Evolutionary conservation across 129 eudicot species (phyloP).

Genomic region (Smallanthus sonchifolius): DNA sequence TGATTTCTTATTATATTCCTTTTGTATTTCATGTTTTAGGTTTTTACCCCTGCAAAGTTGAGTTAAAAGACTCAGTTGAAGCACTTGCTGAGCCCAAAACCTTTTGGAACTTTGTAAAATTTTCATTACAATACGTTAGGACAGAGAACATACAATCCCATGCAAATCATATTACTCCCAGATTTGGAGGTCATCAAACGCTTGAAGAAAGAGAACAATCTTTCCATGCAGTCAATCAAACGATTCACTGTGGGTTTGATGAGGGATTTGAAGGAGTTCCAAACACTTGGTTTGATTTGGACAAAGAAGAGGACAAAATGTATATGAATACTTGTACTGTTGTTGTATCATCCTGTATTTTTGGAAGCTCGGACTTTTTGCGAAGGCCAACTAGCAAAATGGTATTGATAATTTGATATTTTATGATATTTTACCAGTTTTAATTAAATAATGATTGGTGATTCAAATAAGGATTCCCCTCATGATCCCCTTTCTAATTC

Average conservation of each 20-base stretch:
- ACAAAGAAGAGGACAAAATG: conserved; percentile 51
- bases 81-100: conserved; percentile 57
- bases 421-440: neutral
- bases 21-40: conserved; percentile 4
- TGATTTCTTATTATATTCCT: neutral
- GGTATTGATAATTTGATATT: conserved; percentile 35
- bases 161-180: conserved; percentile 38
- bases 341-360: conserved; percentile 93
- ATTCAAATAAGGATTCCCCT: neutral
- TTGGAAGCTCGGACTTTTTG: conserved; percentile 96
- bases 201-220: conserved; percentile 79
- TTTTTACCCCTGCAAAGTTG: conserved; percentile 71
- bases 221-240: conserved; percentile 60
- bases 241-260: conserved; percentile 95
- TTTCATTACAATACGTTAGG: conserved; percentile 51
- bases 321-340: conserved; percentile 64
- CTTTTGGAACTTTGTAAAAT: conserved; percentile 48
- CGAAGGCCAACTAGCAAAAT: conserved; percentile 89
- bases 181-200: conserved; percentile 95
- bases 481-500: neutral
- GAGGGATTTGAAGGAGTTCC: conserved; percentile 58
- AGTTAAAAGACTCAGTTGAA: conserved; percentile 49
- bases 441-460: neutral
- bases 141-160: conserved; percentile 39
- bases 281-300: conserved; percentile 81